Evolutionary conservation across 2,329 filamentous ascomycete genomes (phyloP).

Genomic region (Xylariaceae sp.): DNA sequence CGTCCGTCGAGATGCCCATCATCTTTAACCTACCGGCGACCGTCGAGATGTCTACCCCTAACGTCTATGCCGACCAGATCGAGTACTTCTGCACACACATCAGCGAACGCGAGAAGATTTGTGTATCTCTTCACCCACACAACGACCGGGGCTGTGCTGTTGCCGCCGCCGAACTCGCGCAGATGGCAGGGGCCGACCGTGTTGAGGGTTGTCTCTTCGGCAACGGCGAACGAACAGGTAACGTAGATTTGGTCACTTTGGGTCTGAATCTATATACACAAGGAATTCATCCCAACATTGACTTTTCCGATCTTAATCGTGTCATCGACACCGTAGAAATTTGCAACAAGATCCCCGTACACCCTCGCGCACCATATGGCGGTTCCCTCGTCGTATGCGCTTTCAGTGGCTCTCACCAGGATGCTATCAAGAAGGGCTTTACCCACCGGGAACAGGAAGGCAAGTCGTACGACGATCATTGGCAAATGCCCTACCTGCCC

Average conservation of each 20-base stretch:
- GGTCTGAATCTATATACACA: constrained; percentile 94
- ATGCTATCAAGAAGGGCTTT: constrained; percentile 94
- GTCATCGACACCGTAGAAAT: constrained; percentile 88
- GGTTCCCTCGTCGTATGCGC: constrained; percentile 86
- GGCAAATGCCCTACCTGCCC: constrained; percentile 88
- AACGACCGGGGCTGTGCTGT: constrained; percentile 90
- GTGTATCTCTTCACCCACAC: constrained; percentile 87
- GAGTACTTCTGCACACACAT: constrained; percentile 92
- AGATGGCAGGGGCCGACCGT: constrained; percentile 93
- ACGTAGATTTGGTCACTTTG: constrained; percentile 90
- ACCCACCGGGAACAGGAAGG: constrained; percentile 61
- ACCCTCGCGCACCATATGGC: constrained; percentile 84
- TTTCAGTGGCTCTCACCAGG: constrained; percentile 89
- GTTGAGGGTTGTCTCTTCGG: constrained; percentile 93
- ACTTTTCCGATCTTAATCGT: constrained; percentile 83
- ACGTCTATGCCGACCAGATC: constrained; percentile 93
- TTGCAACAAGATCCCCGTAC: constrained; percentile 92
- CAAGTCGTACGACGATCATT: constrained; percentile 60
- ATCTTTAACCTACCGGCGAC: constrained; percentile 98
- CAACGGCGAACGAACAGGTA: constrained; percentile 92
- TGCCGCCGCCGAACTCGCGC: constrained; percentile 84
- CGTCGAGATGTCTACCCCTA: constrained; percentile 90
- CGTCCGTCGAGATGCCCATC: constrained; percentile 71
- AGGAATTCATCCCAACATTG: constrained; percentile 76
- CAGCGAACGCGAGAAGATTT: constrained; percentile 77